A percentile compares a stretch with the other conserved stretches of the same genome.
phyloP scores from a whole-genome alignment of 176 grass and related monocot genomes.

The Coix lacrymajobi region DNA sequence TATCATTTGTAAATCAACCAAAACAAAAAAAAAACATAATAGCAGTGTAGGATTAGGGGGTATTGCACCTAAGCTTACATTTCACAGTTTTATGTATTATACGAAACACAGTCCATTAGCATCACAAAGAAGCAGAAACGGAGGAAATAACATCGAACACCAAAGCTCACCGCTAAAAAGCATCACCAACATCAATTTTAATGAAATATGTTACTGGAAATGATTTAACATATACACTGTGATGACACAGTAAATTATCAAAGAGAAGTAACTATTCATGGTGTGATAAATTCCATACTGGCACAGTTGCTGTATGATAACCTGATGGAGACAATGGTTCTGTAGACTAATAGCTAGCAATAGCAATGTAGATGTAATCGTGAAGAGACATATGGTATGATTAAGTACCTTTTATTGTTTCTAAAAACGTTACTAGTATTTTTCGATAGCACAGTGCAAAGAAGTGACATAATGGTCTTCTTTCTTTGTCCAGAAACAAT shows the following conservation, averaged over 20 bases:
- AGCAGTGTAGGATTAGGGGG: background rate
- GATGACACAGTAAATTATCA: background rate
- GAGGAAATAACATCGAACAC: background rate
- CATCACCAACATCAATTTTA: background rate
- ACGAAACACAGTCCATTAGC: background rate
- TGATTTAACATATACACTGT: background rate
- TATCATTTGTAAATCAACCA: background rate
- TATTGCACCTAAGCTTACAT: background rate
- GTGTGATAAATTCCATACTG: background rate
- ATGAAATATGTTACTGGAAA: background rate
- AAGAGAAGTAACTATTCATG: background rate
- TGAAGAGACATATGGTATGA: background rate
- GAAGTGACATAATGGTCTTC: background rate
- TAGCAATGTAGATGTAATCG: background rate
- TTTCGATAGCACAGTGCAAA: background rate
- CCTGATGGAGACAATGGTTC: background rate
- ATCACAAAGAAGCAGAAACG: background rate
- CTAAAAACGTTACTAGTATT: background rate
- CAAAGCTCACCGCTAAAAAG: background rate
- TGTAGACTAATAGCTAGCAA: background rate
- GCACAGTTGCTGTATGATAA: background rate
- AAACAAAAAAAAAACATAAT: background rate
- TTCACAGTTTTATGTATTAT: background rate
- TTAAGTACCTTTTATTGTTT: background rate
- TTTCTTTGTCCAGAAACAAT: background rate